phyloP scores from a whole-genome alignment of 805 yeast genomes.

The Cyberlindnera euphorbiiphila region DNA sequence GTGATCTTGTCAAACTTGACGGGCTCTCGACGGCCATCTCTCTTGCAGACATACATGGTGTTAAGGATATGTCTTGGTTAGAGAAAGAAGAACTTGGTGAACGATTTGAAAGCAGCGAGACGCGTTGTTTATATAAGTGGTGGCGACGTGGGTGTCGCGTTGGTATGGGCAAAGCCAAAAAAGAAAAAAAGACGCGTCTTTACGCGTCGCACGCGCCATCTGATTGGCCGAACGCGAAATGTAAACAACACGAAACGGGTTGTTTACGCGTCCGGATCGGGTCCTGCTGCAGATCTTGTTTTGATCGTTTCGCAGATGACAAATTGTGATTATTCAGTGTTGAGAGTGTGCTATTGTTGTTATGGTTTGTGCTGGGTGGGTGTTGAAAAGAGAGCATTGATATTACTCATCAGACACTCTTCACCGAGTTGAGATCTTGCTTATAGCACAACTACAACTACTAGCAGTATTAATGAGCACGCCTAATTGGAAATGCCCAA shows the following conservation, averaged over 20 bases:
- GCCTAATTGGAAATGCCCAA: slow-evolving; percentile 1
- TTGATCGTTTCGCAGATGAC: not conserved
- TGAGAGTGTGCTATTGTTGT: too few relatives aligned
- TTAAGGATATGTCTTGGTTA: slow-evolving; percentile 1
- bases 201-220: slow-evolving; percentile 10
- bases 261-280: slow-evolving; percentile 4
- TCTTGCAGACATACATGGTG: slow-evolving; percentile 75
- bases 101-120: slow-evolving; percentile 5
- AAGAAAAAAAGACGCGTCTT: slow-evolving; percentile 3
- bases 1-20: slow-evolving; percentile 96
- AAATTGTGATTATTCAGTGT: not conserved
- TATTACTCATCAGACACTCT: not conserved
- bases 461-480: not conserved
- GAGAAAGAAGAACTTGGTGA: not conserved
- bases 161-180: slow-evolving; percentile 9
- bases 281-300: not conserved
- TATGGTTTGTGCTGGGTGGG: too few relatives aligned
- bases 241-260: slow-evolving; percentile 8
- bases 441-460: too few relatives aligned
- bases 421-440: too few relatives aligned
- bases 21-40: slow-evolving; percentile 94
- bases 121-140: slow-evolving; percentile 15
- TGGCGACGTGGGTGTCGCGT: slow-evolving; percentile 1
- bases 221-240: slow-evolving; percentile 12
- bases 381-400: too few relatives aligned